Percentiles rank a stretch among this genome's conserved stretches.
Conservation (phyloP, 768 basidiomycete genomes). For the Rhodotorula graminis region DNA sequence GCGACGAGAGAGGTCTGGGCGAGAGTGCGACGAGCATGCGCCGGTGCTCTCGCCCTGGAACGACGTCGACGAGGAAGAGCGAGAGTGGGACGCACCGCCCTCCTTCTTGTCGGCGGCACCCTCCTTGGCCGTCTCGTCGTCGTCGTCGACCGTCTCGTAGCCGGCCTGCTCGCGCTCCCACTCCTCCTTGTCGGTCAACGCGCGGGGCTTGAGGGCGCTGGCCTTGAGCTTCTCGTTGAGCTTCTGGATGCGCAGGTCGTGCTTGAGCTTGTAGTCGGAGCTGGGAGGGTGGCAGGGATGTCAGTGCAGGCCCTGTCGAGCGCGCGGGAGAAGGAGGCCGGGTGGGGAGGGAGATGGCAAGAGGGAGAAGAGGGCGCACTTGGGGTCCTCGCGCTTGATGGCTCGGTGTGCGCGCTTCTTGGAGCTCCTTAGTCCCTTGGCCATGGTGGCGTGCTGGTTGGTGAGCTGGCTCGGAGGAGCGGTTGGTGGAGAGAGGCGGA, state of each 20-base stretch:
- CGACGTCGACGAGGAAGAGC: neutral
- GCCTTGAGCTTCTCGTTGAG: constrained; percentile 19
- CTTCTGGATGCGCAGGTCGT: constrained; percentile 28
- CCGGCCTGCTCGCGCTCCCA: constrained; percentile 35
- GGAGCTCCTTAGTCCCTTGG: neutral
- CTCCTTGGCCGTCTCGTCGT: constrained; percentile 17
- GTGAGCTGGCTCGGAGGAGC: no score
- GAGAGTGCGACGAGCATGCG: neutral
- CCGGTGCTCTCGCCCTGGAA: no score
- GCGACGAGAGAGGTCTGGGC: no score
- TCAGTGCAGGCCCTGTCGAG: no score
- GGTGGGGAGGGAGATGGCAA: neutral
- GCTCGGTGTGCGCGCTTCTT: constrained; percentile 25
- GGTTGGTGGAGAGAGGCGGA: no score
- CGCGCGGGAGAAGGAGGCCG: no score
- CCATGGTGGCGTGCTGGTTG: neutral
- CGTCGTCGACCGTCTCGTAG: constrained; percentile 36
- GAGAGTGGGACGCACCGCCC: constrained; percentile 20
- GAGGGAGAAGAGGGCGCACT: constrained; percentile 4
- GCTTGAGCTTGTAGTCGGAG: constrained; percentile 34
- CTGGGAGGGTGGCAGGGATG: neutral
- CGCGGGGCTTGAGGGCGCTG: constrained; percentile 21
- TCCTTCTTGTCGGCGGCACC: constrained; percentile 27
- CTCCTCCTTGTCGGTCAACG: constrained; percentile 36
- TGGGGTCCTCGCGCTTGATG: constrained; percentile 30